Base-by-base conservation (phyloP, 345 rosid genomes). In the Acer campestre region DNA sequence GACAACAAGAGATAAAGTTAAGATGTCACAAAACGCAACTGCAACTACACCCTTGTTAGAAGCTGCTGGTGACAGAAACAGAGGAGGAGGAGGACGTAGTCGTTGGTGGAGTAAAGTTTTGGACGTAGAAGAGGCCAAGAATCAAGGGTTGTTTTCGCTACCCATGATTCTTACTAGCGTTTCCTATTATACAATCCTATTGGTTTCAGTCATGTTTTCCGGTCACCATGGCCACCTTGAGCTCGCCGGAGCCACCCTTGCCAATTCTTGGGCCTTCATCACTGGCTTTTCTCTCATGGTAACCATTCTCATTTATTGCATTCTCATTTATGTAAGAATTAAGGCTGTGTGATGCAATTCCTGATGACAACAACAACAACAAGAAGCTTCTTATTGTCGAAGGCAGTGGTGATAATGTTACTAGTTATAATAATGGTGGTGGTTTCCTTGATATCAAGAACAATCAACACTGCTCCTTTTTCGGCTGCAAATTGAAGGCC, bases 221-320 rank as follows among this genome's bases (percentile, higher is more conserved):
- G 94, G 94, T 51, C 96, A 90, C 73, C 91, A 88, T 9, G 96
- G 97, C 18, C 71, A 88, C 62, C 91, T 85, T 27, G 82, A 93
- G 66, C 97, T 94, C 2, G 96, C 98, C 22, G 93, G 93, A 20
- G 89, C 98, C 77, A 91, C 97, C 40, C 93, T 94, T 16, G 97
- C 92, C 82, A 93, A 91, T 80, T 90, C 94, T 6, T 94, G 97
- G 98, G 89, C 93, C 81, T 78, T 84, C 20, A 92, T 88, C 85
- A 88, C 94, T n/a, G 96, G 98, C 71, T 82, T 90, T 65, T 92
- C 92, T 74, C 88, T 91, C 83, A 82, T 90, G 94, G 98, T 94
- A 85, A 68, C 75, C 68, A 9, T 10, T 38, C 16, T 29, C 31
- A 7, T 40, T 40, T 40, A 6, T 40, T 40, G 44, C 44, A 40